Evolutionary conservation across 2,329 filamentous ascomycete genomes (phyloP).

Genomic region (Colletotrichum kahawae): DNA sequence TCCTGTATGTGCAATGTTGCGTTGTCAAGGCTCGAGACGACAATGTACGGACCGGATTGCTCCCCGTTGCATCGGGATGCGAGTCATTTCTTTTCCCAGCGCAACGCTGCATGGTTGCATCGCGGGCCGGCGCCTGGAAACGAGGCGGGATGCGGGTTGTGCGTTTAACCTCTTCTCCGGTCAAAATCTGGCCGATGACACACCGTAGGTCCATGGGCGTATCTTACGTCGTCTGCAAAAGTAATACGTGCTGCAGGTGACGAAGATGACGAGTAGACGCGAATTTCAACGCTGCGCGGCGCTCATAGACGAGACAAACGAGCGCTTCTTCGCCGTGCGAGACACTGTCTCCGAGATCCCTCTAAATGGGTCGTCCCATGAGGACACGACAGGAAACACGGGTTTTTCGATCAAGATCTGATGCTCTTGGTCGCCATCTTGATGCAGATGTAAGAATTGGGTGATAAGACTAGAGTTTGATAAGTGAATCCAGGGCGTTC

Average conservation of each 20-base stretch:
- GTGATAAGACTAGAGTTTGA: background rate
- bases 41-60: background rate
- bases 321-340: background rate
- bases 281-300: background rate
- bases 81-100: background rate
- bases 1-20: background rate
- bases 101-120: conserved; percentile 3
- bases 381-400: background rate
- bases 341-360: background rate
- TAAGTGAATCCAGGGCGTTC: background rate
- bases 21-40: background rate
- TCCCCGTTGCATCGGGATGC: background rate
- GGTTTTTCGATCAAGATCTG: background rate
- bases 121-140: background rate
- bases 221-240: background rate
- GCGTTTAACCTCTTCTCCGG: background rate
- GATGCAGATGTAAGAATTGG: background rate
- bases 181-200: background rate
- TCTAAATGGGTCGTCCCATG: background rate
- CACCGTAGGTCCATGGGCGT: background rate
- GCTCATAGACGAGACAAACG: background rate
- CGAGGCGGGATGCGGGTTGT: background rate
- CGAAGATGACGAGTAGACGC: background rate
- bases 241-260: background rate
- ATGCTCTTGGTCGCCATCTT: background rate